Base-by-base conservation (phyloP, 2,329 filamentous ascomycete genomes). In the Paraphoma sp. region DNA sequence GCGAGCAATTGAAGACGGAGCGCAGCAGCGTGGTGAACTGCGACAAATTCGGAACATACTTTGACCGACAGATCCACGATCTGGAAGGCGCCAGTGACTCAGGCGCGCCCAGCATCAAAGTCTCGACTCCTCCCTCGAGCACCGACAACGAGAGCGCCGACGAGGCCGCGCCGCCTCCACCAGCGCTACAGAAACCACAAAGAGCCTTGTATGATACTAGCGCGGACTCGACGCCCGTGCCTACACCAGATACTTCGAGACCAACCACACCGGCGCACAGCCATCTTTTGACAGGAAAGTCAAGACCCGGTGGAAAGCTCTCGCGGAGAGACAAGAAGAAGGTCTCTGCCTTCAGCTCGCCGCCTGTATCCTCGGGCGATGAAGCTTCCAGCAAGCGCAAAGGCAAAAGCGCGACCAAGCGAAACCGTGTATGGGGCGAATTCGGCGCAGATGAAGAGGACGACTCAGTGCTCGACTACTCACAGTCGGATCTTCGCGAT, bases 401-500 rank as follows among this genome's bases (percentile, higher is more conserved):
- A 69, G 77, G 76, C 45, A 91, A 82, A 28, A 87, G 86, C 63
- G 78, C 82, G 11, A 83, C 80, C 8, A 98, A 98, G 82, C 93
- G 92, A 76, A 92, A 92, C 68, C 87, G 95, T 61, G 93, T 90
- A 72, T 99, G 95, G 95, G 91, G 93, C 70, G 91, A 90, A 5
- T 92, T 97, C 73, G 95, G 95, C 4, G 92, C 92, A 6, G 91
- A 93, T 62, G 94, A 96, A 71, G 91, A 92, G 55, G 86, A 89
- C 54, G 87, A 87, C 67, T 83, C 89, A 14, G 87, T 91, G 56
- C 83, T 99, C 33, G 95, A 99, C 79, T 99, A 98, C 78, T 99
- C 95, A n/a, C 85, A 84, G 3, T 57, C 63, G 84, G 85, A 48
- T 84, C 86, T 64, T 75, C 75, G 30, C 79, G 86, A 51, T 17